Evolutionary conservation across 306 rosid species (phyloP), one percentile per base, ranked within the genome.

Genomic region (Malus sieversii): DNA sequence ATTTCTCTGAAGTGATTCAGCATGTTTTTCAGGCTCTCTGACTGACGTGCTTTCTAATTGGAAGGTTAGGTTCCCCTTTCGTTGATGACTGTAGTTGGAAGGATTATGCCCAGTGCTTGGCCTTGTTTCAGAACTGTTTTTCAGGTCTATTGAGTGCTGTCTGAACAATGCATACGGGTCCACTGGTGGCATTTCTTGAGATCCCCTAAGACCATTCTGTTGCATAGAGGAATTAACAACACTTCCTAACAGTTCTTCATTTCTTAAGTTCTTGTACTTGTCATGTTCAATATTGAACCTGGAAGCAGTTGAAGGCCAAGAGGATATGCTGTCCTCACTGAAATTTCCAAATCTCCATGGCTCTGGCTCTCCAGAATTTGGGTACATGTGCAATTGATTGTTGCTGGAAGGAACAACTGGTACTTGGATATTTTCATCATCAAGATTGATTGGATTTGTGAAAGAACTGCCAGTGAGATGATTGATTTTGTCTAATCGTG

Each of bases 281-380:
- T 57, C 76, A 58, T 82, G 87, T 73, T 52, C 84, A 58, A 71
- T 68, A 44, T 42, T 71, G 59, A 78, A 72, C 73, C 46, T 70
- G 71, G 88, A 72, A 79, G 71, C 79, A 58, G 73, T 80, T 72
- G 87, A 85, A 70, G 78, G 84, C 86, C 85, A 84, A 70, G 88
- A 82, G 53, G 86, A 78, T 58, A 65, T 79, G 84, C 84, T 82
- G 70, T 84, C 91, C 60, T 82, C 86, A 76, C 91, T 84, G 45
- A 82, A 74, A 75, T 81, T 73, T 84, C 84, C 90, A 72, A 27
- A 82, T 77, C 86, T 80, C 57, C 80, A 61, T 67, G 74, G 64
- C 60, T 77, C 80, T 23, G 75, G 81, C 78, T 65, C 86, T 75
- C 80, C 78, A 60, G 72, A 44, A 82, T 83, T 67, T 8, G 70